These are phyloP conservation scores for Diospyros kaki DNA, from an alignment of 148 eudicot genomes.

Conservation along the genomic window DNA sequence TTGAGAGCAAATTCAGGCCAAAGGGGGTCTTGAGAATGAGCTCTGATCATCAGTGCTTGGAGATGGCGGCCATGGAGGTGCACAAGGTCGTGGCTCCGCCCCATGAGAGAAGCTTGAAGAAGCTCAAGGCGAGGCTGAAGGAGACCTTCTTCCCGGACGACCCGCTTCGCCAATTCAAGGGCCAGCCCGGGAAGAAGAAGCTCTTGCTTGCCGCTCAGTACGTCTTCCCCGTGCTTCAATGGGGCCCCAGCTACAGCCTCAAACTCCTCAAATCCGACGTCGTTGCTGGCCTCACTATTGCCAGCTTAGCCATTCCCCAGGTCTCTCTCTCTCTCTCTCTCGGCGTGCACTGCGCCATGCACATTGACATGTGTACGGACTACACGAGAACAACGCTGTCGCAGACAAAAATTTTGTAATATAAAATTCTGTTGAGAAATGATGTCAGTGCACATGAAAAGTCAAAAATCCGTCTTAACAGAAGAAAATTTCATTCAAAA, in stretches of 20 bases:
- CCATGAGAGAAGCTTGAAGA: conserved; percentile 32
- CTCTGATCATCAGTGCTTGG: conserved; percentile 16
- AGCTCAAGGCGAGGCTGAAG: conserved; percentile 39
- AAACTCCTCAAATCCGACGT: conserved; percentile 46
- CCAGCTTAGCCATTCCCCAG: conserved; percentile 75
- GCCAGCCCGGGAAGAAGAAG: conserved; percentile 24
- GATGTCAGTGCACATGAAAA: too few species aligned
- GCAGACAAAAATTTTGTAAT: too few species aligned
- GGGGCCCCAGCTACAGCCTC: conserved; percentile 50
- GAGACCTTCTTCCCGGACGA: conserved; percentile 60
- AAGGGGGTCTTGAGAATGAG: not conserved
- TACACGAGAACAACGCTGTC: too few species aligned
- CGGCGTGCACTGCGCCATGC: too few species aligned
- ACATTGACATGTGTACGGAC: too few species aligned
- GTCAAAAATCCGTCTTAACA: too few species aligned
- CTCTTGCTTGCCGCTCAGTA: conserved; percentile 42
- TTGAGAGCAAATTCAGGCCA: conserved; percentile 1
- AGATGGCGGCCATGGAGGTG: conserved; percentile 37
- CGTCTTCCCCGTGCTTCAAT: conserved; percentile 44
- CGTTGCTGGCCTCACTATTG: conserved; percentile 68
- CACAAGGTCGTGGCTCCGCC: conserved; percentile 51
- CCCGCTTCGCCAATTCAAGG: conserved; percentile 50
- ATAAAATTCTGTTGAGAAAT: too few species aligned
- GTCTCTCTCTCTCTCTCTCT: conserved; percentile 13
- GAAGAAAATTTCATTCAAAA: too few species aligned